Evolutionary conservation across 2,329 filamentous ascomycete species (phyloP).

Genomic region (Stagonosporopsis rhizophila): DNA sequence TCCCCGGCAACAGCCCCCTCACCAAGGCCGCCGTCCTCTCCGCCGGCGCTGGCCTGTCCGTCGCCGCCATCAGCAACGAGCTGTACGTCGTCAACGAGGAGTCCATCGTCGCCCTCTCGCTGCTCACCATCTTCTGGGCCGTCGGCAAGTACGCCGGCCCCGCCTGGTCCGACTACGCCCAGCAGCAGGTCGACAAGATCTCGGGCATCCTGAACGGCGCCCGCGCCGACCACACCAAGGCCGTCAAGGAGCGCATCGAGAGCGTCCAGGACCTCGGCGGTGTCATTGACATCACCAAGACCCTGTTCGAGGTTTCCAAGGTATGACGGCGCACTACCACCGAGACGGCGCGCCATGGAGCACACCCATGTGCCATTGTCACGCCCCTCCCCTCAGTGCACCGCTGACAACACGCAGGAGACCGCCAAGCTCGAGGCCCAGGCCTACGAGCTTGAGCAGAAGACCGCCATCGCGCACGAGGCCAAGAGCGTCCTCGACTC

Average conservation of each 20-base stretch:
- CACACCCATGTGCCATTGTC: neutral
- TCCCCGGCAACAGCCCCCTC: constrained; percentile 89
- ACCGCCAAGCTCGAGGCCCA: constrained; percentile 94
- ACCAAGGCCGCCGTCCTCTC: constrained; percentile 98
- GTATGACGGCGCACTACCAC: constrained; percentile 59
- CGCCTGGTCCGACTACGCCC: constrained; percentile 89
- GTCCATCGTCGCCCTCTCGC: constrained; percentile 89
- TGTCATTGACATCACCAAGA: constrained; percentile 96
- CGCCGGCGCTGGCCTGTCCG: constrained; percentile 84
- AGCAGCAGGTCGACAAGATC: constrained; percentile 88
- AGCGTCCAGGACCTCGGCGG: constrained; percentile 93
- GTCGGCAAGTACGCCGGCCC: constrained; percentile 94
- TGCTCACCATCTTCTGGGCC: constrained; percentile 90
- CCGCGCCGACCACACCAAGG: constrained; percentile 90
- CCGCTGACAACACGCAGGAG: constrained; percentile 67
- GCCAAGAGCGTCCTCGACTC: constrained; percentile 96
- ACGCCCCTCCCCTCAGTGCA: neutral
- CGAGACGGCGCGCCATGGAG: neutral
- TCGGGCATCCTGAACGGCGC: constrained; percentile 94
- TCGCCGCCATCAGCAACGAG: constrained; percentile 98
- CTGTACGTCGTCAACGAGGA: constrained; percentile 99
- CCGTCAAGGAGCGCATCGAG: constrained; percentile 92
- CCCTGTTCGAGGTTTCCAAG: constrained; percentile 97
- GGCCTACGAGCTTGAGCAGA: constrained; percentile 97
- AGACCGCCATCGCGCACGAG: constrained; percentile 88